These are phyloP conservation scores for Passalora sequoiae DNA, from an alignment of 2,329 filamentous ascomycete species.

Conservation along the genomic window DNA sequence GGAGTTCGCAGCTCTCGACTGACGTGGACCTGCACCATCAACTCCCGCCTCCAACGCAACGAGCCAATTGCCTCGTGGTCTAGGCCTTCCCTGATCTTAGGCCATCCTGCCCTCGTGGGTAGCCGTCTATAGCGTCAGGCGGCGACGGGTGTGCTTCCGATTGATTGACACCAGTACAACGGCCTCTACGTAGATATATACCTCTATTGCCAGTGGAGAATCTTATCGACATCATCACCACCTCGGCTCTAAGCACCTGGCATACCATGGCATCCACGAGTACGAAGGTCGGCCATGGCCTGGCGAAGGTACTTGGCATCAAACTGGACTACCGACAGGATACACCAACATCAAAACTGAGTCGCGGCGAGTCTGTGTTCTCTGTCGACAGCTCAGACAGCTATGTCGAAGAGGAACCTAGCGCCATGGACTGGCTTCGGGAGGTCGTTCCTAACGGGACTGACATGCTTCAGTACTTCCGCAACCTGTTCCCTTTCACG, in stretches of 20 bases:
- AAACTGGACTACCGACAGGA: constrained; percentile 67
- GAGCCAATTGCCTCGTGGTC: constrained; percentile 9
- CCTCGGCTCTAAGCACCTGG: too few relatives aligned
- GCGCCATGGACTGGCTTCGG: constrained; percentile 64
- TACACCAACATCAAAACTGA: constrained; percentile 51
- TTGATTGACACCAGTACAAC: too few relatives aligned
- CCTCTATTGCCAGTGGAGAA: too few relatives aligned
- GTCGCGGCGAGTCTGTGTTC: constrained; percentile 72
- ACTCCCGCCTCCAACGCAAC: constrained; percentile 3
- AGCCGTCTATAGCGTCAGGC: constrained; percentile 3
- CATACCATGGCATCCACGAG: constrained; percentile 32
- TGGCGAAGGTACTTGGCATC: constrained; percentile 79
- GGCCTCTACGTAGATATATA: too few relatives aligned
- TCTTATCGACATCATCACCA: neutral
- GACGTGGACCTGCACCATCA: constrained; percentile 2
- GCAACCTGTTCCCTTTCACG: constrained; percentile 77
- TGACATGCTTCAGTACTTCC: constrained; percentile 58
- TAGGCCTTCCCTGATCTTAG: constrained; percentile 10
- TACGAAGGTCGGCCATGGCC: constrained; percentile 61
- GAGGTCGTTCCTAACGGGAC: constrained; percentile 56
- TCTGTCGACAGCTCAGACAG: constrained; percentile 67
- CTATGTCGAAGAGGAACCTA: constrained; percentile 80
- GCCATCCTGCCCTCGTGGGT: constrained; percentile 6
- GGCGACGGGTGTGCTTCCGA: neutral
- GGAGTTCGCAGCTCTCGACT: neutral